Base-by-base conservation (phyloP, 371 early-diverging fungal species). In the Sporodiniella umbellata region DNA sequence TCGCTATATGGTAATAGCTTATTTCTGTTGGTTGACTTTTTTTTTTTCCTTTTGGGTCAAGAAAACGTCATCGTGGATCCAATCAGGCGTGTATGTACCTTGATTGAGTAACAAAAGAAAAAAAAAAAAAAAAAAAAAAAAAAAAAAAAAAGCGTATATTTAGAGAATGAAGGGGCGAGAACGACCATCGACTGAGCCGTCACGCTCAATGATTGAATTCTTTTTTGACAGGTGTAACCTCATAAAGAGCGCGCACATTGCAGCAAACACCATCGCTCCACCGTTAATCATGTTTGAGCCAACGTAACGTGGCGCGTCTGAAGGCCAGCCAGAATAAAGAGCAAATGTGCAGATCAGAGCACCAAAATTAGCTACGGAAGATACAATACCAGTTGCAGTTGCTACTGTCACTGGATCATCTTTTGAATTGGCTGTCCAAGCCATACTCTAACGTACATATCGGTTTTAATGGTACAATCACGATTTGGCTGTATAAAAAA, bases 241-340 rank as follows among this genome's bases (percentile, higher is more conserved):
- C n/a, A 75, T 59, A 2, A 58, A 30, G 8, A 69, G 17, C 12
- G 75, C 75, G 49, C 68, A 56, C 8, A 65, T n/a, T 5, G 72
- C 72, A 19, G 75, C 75, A 21, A 75, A 24, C 12, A 75, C 52
- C 75, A 75, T 75, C 14, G 72, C 72, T 8, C 68, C 67, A 18
- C 72, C 75, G 15, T 69, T 69, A 21, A 75, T 60, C 75, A 75
- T 75, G 26, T 75, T 75, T 10, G 75, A 75, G 7, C 75, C 75
- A 33, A 71, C 45, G 40, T 75, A 75, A 14, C 68, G 54, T 17
- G 75, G 75, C 10, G 72, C 72, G 58, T 75, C 75, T 1, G 70
- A 56, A 6, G 72, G 53, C 75, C 75, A 75, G 10, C 75, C 72
- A 3, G 75, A 71, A 37, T 75, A 75, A 23, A 75, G 54, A 4